These are phyloP conservation scores for Pelargonium nanum DNA, from an alignment of 345 rosid species.

Conservation along the genomic window DNA sequence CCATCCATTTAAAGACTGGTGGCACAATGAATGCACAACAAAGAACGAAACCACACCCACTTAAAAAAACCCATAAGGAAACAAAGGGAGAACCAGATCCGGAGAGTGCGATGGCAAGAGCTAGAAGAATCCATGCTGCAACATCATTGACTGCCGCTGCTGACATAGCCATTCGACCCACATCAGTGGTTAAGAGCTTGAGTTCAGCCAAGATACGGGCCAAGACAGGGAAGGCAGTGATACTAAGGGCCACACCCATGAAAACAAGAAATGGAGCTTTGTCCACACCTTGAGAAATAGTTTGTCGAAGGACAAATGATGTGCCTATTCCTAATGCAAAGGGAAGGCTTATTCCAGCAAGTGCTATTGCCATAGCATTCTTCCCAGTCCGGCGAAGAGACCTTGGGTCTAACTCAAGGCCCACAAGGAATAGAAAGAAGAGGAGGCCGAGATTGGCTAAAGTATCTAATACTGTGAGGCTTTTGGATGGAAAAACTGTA, in stretches of 20 bases:
- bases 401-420: constrained; percentile 47
- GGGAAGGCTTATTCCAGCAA: constrained; percentile 54
- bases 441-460: constrained; percentile 70
- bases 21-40: constrained; percentile 28
- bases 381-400: constrained; percentile 50
- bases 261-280: constrained; percentile 52
- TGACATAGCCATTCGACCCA: constrained; percentile 69
- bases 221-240: constrained; percentile 75
- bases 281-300: constrained; percentile 28
- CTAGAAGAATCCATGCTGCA: constrained; percentile 76
- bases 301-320: constrained; percentile 36
- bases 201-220: constrained; percentile 84
- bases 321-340: constrained; percentile 55
- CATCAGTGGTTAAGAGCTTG: constrained; percentile 68
- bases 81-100: constrained; percentile 48
- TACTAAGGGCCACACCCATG: constrained; percentile 81
- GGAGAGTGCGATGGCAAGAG: constrained; percentile 64
- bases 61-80: constrained; percentile 60
- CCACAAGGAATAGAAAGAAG: constrained; percentile 66
- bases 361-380: constrained; percentile 50
- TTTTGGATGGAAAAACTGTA: constrained; percentile 38
- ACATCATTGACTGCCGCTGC: constrained; percentile 77
- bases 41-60: constrained; percentile 42
- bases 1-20: constrained; percentile 43
- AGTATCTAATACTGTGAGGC: constrained; percentile 65